phyloP scores from a whole-genome alignment of 1,139 yeast genomes.

The Yamadazyma mexicana region DNA sequence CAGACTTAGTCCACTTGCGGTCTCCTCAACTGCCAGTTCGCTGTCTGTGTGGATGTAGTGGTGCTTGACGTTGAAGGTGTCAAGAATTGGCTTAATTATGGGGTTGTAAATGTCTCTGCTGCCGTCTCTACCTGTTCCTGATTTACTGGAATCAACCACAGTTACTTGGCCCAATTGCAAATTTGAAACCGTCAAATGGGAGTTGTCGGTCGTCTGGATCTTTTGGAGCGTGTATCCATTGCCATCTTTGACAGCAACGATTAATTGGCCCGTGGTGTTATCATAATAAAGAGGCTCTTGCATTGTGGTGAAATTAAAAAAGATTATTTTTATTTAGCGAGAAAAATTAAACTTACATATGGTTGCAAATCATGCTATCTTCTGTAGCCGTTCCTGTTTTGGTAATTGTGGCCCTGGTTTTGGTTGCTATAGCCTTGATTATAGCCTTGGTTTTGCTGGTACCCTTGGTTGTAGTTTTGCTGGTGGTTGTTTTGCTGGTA shows the following conservation, averaged over 20 bases:
- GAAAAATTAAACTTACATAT: neutral
- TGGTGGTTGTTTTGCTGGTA: slow-evolving; percentile 12
- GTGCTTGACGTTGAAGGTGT: slow-evolving; percentile 32
- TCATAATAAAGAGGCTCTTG: slow-evolving; percentile 6
- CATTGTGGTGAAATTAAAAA: slow-evolving; percentile 1
- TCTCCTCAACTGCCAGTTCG: slow-evolving; percentile 29
- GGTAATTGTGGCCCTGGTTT: slow-evolving; percentile 10
- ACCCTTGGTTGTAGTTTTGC: slow-evolving; percentile 11
- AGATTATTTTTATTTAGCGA: neutral
- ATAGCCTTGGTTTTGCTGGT: slow-evolving; percentile 10
- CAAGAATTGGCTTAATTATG: slow-evolving; percentile 48
- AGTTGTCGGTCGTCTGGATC: neutral
- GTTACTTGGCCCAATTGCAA: slow-evolving; percentile 6
- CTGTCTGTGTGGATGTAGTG: slow-evolving; percentile 40
- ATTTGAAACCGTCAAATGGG: neutral
- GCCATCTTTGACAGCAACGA: slow-evolving; percentile 9
- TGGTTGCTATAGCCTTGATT: slow-evolving; percentile 3
- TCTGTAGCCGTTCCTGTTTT: slow-evolving; percentile 21
- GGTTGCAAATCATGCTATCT: slow-evolving; percentile 9
- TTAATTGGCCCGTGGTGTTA: slow-evolving; percentile 4
- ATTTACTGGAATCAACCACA: slow-evolving; percentile 53
- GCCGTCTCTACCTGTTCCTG: slow-evolving; percentile 53
- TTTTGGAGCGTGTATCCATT: slow-evolving; percentile 5
- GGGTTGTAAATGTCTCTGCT: slow-evolving; percentile 38
- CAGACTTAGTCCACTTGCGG: slow-evolving; percentile 29